Conservation (phyloP, 345 rosid species). For the Rhizophora mangle region DNA sequence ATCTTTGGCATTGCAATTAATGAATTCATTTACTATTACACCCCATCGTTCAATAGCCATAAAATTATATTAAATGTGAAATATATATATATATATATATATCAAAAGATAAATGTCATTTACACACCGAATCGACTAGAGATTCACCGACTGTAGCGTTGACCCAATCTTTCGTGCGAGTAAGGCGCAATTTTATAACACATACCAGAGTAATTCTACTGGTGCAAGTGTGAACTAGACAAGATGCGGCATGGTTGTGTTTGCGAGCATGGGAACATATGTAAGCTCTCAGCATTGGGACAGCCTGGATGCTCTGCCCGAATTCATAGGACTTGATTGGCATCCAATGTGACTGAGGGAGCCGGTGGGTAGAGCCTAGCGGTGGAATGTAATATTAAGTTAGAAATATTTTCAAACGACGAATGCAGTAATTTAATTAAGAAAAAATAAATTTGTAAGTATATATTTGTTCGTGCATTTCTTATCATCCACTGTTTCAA, state of each 20-base stretch:
- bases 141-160: background rate
- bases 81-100: too few relatives aligned
- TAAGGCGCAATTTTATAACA: background rate
- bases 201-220: background rate
- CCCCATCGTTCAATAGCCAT: too few relatives aligned
- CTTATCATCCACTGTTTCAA: background rate
- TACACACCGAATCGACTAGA: background rate
- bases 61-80: too few relatives aligned
- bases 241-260: slow-evolving; percentile 2
- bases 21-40: too few relatives aligned
- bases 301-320: slow-evolving; percentile 17
- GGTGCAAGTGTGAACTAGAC: background rate
- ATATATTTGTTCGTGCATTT: background rate
- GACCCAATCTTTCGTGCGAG: too few relatives aligned
- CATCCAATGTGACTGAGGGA: slow-evolving; percentile 20
- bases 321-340: slow-evolving; percentile 4
- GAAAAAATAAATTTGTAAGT: background rate
- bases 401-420: background rate
- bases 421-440: background rate
- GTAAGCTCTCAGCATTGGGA: slow-evolving; percentile 1
- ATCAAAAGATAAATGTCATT: too few relatives aligned
- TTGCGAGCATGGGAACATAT: slow-evolving; percentile 24
- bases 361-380: background rate
- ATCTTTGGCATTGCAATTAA: too few relatives aligned
- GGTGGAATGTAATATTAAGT: background rate